Percentiles rank a stretch among this genome's conserved stretches.
phyloP scores from a whole-genome alignment of 257 asterid species.

The Nicotiana attenuata region DNA sequence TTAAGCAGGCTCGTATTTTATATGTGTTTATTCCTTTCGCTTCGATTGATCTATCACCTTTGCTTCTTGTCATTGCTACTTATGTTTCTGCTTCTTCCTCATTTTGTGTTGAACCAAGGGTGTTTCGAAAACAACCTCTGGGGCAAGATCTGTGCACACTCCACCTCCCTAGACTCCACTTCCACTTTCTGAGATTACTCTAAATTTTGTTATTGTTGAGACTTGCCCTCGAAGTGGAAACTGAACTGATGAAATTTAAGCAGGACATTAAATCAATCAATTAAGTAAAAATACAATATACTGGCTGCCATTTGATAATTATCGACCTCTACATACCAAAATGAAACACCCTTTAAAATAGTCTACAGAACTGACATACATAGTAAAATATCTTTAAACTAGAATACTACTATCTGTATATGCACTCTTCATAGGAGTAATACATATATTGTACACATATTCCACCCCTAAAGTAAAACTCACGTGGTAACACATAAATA shows the following conservation, averaged over 20 bases:
- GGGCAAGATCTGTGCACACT: no score
- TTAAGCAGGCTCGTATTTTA: no score
- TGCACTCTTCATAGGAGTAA: constrained; percentile 5
- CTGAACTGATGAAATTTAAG: background rate
- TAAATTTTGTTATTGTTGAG: no score
- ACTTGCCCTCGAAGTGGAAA: background rate
- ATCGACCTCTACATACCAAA: background rate
- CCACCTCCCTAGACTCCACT: no score
- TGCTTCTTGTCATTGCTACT: no score
- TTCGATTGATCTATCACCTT: no score
- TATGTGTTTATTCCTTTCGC: no score
- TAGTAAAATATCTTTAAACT: background rate
- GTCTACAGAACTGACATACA: background rate
- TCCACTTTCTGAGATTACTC: no score
- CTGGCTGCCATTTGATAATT: background rate
- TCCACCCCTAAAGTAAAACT: constrained; percentile 4
- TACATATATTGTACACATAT: constrained; percentile 9
- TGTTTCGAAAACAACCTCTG: no score
- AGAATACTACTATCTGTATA: constrained; percentile 2
- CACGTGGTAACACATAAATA: constrained; percentile 6
- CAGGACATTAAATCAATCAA: background rate
- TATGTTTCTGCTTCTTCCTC: no score
- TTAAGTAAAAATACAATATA: background rate
- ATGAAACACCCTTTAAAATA: background rate
- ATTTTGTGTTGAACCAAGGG: no score